phyloP scores from a whole-genome alignment of 768 basidiomycete species.

The Boletellus ananas region DNA sequence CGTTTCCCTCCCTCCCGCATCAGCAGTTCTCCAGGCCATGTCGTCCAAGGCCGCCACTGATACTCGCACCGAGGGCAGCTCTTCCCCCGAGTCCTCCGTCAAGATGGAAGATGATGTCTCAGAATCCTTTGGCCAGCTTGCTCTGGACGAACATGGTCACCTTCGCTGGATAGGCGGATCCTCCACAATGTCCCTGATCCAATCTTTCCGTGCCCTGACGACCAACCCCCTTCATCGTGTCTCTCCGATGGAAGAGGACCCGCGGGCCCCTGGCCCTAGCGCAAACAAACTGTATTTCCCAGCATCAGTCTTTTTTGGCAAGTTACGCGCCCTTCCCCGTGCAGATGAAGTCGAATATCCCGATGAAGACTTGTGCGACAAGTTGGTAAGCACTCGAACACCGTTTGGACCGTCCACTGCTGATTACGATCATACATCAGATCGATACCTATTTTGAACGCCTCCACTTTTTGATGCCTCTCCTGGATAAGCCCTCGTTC shows the following conservation, averaged over 20 bases:
- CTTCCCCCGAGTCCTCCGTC: conserved; percentile 32
- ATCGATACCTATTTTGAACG: conserved; percentile 84
- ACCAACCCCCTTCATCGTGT: conserved; percentile 71
- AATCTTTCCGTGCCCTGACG: conserved; percentile 77
- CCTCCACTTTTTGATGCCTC: conserved; percentile 84
- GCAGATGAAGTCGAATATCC: conserved; percentile 88
- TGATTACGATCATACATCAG: conserved; percentile 39
- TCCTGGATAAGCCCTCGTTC: conserved; percentile 84
- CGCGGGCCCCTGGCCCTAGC: conserved; percentile 71
- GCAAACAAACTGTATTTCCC: conserved; percentile 87
- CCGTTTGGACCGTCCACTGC: conserved; percentile 12
- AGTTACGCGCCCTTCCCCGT: conserved; percentile 74
- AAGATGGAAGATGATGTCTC: conserved; percentile 66
- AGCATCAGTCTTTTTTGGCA: conserved; percentile 82
- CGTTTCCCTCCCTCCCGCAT: conserved; percentile 21
- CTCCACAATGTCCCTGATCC: conserved; percentile 88
- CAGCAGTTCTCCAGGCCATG: conserved; percentile 33
- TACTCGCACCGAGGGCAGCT: conserved; percentile 30
- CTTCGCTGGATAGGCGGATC: conserved; percentile 92
- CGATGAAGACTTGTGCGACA: conserved; percentile 79
- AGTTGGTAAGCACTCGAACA: conserved; percentile 54
- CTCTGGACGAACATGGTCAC: conserved; percentile 85
- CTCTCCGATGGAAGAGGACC: conserved; percentile 83
- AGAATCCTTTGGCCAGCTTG: conserved; percentile 83
- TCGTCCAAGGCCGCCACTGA: conserved; percentile 37